phyloP scores from a whole-genome alignment of 2,329 filamentous ascomycete genomes.

The Botryotinia globosa region DNA sequence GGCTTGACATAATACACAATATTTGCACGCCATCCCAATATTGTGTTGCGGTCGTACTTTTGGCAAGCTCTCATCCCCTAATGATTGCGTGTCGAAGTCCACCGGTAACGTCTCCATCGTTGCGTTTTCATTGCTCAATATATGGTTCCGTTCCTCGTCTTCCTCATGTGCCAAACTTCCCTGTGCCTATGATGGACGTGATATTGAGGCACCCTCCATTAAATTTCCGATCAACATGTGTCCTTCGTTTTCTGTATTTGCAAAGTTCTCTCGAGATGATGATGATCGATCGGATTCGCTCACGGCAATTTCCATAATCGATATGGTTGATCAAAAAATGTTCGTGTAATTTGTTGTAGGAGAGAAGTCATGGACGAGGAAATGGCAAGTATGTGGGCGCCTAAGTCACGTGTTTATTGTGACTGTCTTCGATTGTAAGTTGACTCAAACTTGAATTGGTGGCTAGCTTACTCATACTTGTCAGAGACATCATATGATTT shows the following conservation, averaged over 20 bases:
- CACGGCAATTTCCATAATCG: background rate
- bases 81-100: background rate
- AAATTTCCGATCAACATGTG: background rate
- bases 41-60: background rate
- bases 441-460: background rate
- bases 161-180: background rate
- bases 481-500: background rate
- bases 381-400: background rate
- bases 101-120: background rate
- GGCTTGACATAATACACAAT: background rate
- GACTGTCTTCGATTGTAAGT: background rate
- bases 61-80: background rate
- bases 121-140: background rate
- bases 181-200: background rate
- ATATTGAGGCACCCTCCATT: background rate
- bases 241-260: background rate
- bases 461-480: background rate
- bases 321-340: background rate
- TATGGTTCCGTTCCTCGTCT: background rate
- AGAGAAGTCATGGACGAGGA: background rate
- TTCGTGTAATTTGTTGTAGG: background rate
- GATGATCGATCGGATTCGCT: background rate
- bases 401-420: background rate
- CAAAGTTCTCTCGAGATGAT: background rate
- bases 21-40: background rate